Evolutionary conservation across 2,329 filamentous ascomycete species (phyloP), one percentile per base, ranked within the genome.

Genomic region (Aureobasidium vineae): DNA sequence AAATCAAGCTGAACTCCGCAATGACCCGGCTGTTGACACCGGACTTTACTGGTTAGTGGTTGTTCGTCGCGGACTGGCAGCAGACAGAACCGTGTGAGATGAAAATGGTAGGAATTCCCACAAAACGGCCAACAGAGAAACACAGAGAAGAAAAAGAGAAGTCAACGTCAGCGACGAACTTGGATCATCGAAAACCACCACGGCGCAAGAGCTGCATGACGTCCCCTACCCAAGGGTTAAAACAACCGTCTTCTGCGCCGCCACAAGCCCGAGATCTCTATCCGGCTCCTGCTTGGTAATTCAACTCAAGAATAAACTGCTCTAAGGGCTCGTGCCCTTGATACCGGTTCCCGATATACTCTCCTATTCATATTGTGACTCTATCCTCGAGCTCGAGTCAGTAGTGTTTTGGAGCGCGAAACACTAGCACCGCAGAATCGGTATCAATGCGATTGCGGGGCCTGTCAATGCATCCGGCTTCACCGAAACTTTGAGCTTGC

Each of bases 401-500:
- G 45, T 45, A 21, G 38, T 38, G 36, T 43, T 54, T 53, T 43
- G 26, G 26, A 63, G 21, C 15, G 60, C 60, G 60, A 63, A 63
- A 63, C 60, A 63, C 60, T 63, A 63, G 60, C 60, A 63, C 28
- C 41, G n/a, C 19, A 47, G 16, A 50, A 26, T 41, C 15, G 31
- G 36, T 3, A 52, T 63, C 59, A 41, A 52, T 63, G 59, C 59
- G 47, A 61, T 61, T 47, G 57, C 45, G 57, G 57, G 57, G 57
- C 59, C 59, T 63, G 59, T 63, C 59, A 63, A 40, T 63, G 60
- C 60, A 52, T 63, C 47, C 45, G 33, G 60, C 2, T 21, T 41
- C 36, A 64, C 49, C 61, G 49, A 63, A 63, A 52, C 26, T 52
- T 40, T 63, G 47, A 50, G 45, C 57, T 59, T 59, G 56, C 28